Conservation (phyloP, 202 grass and related monocot species). For the Tripidium arundinaceum region DNA sequence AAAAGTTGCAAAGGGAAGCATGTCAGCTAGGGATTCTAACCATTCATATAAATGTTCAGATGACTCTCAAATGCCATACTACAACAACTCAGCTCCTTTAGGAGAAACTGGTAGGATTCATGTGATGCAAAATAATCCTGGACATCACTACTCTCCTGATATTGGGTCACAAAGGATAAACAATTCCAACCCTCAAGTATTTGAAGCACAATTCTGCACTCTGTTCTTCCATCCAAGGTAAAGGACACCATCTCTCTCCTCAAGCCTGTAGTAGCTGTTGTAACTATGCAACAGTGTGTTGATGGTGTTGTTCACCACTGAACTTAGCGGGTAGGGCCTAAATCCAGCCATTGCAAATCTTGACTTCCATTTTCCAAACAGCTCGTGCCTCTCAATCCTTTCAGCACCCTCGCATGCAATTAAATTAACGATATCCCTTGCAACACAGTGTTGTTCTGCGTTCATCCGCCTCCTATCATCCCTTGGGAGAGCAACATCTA, state of each 20-base stretch:
- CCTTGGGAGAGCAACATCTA: constrained; percentile 65
- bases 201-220: constrained; percentile 45
- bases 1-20: constrained; percentile 14
- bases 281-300: constrained; percentile 59
- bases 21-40: constrained; percentile 39
- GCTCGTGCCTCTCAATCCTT: constrained; percentile 84
- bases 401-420: constrained; percentile 79
- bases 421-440: constrained; percentile 90
- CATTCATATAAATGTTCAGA: constrained; percentile 17
- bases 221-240: constrained; percentile 91
- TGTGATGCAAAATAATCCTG: constrained; percentile 20
- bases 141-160: constrained; percentile 39
- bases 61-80: constrained; percentile 36
- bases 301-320: constrained; percentile 79
- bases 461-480: constrained; percentile 67
- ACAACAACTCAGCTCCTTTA: constrained; percentile 30
- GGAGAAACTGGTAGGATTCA: constrained; percentile 30
- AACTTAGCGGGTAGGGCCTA: constrained; percentile 57
- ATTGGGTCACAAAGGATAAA: constrained; percentile 33
- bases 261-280: constrained; percentile 63
- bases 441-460: constrained; percentile 87
- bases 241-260: constrained; percentile 70
- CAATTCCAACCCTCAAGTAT: constrained; percentile 27
- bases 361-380: constrained; percentile 84
- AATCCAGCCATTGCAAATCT: constrained; percentile 89